phyloP scores from a whole-genome alignment of 2,329 filamentous ascomycete genomes.

The Cercospora brassicicola region DNA sequence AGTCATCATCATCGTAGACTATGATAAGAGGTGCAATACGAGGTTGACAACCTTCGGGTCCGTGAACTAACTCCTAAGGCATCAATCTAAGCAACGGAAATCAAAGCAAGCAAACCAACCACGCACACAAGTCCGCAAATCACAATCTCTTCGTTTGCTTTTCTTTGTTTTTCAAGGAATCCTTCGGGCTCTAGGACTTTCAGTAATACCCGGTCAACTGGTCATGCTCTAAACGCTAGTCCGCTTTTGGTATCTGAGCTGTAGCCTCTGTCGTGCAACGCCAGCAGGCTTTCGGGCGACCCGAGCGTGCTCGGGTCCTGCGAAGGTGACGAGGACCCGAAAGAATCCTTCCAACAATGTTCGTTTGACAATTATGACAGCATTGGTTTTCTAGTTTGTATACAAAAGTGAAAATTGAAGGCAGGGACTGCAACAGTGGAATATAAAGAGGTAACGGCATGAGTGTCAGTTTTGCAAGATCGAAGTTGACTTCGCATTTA shows the following conservation, averaged over 20 bases:
- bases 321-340: not conserved
- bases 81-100: not conserved
- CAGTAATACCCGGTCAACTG: not conserved
- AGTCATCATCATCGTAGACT: not conserved
- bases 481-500: not conserved
- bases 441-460: not conserved
- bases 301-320: not conserved
- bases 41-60: not conserved
- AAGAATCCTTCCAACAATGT: not conserved
- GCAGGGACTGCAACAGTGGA: not conserved
- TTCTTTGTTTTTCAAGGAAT: not conserved
- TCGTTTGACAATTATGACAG: not conserved
- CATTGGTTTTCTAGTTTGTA: not conserved
- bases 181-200: not conserved
- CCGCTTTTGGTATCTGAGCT: not conserved
- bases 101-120: not conserved
- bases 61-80: not conserved
- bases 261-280: not conserved
- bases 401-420: not conserved
- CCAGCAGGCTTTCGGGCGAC: not conserved
- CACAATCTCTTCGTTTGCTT: not conserved
- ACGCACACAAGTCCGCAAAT: not conserved
- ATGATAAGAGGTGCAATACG: not conserved
- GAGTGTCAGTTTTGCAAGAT: not conserved
- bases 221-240: not conserved